phyloP scores from a whole-genome alignment of 495 filamentous ascomycete species.

The Pyrenula aspistea region DNA sequence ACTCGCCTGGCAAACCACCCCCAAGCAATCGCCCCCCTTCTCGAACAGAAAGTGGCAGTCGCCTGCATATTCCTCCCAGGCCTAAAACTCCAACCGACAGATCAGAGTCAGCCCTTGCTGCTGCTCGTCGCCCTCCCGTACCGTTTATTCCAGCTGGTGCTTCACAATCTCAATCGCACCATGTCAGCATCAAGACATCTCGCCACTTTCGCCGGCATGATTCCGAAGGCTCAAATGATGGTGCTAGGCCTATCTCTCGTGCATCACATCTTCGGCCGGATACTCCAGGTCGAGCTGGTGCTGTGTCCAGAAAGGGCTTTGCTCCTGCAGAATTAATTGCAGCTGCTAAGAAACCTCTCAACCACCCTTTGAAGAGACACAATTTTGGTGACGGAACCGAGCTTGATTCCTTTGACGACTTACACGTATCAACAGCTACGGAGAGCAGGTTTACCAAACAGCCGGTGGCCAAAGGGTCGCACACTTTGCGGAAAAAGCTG shows the following conservation, averaged over 20 bases:
- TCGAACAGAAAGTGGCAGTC: slow-evolving; percentile 23
- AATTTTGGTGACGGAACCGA: slow-evolving; percentile 90
- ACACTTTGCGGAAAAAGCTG: slow-evolving; percentile 47
- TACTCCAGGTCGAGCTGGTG: slow-evolving; percentile 25
- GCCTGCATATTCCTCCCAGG: slow-evolving; percentile 33
- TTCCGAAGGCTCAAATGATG: slow-evolving; percentile 49
- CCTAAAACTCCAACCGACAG: slow-evolving; percentile 67
- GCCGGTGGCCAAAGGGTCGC: slow-evolving; percentile 57
- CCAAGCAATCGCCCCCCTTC: slow-evolving; percentile 25
- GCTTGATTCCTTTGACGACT: slow-evolving; percentile 84
- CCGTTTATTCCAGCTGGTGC: slow-evolving; percentile 77
- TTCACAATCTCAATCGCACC: slow-evolving; percentile 65
- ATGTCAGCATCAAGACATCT: slow-evolving; percentile 57
- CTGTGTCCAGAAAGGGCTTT: slow-evolving; percentile 8
- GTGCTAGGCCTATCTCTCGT: slow-evolving; percentile 34
- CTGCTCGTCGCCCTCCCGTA: slow-evolving; percentile 43
- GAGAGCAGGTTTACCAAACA: slow-evolving; percentile 76
- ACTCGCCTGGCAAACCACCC: slow-evolving; percentile 21
- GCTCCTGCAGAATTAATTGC: slow-evolving; percentile 32
- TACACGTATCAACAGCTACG: slow-evolving; percentile 73
- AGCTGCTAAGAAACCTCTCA: slow-evolving; percentile 52
- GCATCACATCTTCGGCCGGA: slow-evolving; percentile 35
- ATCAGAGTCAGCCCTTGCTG: slow-evolving; percentile 38
- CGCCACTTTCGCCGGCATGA: slow-evolving; percentile 63
- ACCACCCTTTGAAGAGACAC: slow-evolving; percentile 57